These are phyloP conservation scores for Colletotrichum horii DNA, from an alignment of 2,329 filamentous ascomycete genomes.

Conservation along the genomic window DNA sequence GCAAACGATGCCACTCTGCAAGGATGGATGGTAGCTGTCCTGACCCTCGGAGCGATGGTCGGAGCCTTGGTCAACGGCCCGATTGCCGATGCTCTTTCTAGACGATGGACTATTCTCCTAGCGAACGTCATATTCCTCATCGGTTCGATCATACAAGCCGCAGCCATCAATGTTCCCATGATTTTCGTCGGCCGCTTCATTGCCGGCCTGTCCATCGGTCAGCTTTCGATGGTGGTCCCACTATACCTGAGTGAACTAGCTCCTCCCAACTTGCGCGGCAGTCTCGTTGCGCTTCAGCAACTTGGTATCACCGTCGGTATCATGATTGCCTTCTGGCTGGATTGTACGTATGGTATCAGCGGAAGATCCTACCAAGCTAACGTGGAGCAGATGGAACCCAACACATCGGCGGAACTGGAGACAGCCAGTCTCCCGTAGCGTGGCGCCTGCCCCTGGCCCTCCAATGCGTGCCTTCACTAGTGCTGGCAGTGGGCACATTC, in stretches of 20 bases:
- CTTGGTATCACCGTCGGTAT: constrained; percentile 48
- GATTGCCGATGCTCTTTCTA: constrained; percentile 37
- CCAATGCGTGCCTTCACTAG: constrained; percentile 53
- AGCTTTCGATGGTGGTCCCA: constrained; percentile 27
- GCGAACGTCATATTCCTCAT: constrained; percentile 41
- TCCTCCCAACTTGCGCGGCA: constrained; percentile 52
- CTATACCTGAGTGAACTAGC: constrained; percentile 54
- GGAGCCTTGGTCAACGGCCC: constrained; percentile 51
- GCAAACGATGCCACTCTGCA: background rate
- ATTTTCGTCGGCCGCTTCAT: constrained; percentile 33
- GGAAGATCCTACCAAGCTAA: background rate
- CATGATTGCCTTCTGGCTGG: constrained; percentile 47
- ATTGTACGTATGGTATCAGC: constrained; percentile 23
- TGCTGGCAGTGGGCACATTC: constrained; percentile 59
- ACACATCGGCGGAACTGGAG: constrained; percentile 46
- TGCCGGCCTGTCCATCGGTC: background rate
- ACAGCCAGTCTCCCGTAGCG: constrained; percentile 45
- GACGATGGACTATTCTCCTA: constrained; percentile 39
- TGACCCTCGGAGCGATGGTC: constrained; percentile 61
- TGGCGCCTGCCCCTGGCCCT: constrained; percentile 55
- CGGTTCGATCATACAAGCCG: constrained; percentile 49
- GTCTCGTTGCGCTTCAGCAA: constrained; percentile 49
- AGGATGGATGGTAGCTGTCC: constrained; percentile 38
- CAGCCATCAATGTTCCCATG: constrained; percentile 42
- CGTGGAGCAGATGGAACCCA: constrained; percentile 34